phyloP scores from a whole-genome alignment of 2,329 filamentous ascomycete species.

The Aspergillus viridinutans region DNA sequence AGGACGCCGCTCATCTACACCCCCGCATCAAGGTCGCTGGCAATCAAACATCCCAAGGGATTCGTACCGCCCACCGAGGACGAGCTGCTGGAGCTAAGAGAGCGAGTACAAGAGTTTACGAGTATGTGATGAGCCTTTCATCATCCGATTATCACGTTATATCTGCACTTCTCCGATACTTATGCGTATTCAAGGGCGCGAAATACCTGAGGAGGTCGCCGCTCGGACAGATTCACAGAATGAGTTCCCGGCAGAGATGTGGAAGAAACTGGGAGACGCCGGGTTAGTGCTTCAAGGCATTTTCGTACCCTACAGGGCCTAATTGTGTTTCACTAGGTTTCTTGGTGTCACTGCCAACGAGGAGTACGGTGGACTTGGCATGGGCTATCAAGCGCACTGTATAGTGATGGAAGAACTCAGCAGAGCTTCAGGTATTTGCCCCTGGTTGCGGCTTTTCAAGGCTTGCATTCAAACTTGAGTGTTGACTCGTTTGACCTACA shows the following conservation, averaged over 20 bases:
- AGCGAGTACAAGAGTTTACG: conserved; percentile 83
- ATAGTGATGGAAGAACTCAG: conserved; percentile 94
- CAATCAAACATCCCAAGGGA: conserved; percentile 64
- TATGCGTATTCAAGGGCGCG: conserved; percentile 53
- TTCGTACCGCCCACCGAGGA: conserved; percentile 64
- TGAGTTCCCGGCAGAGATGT: conserved; percentile 86
- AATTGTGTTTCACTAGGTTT: conserved; percentile 49
- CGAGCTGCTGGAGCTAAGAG: conserved; percentile 75
- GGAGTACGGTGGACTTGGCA: conserved; percentile 78
- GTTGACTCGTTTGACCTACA: conserved; percentile 9
- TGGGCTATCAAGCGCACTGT: conserved; percentile 97
- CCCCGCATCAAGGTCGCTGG: conserved; percentile 45
- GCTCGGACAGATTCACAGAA: conserved; percentile 79
- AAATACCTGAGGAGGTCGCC: conserved; percentile 80
- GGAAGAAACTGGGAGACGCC: conserved; percentile 87
- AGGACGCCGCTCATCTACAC: conserved; percentile 27
- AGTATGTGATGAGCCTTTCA: conserved; percentile 31
- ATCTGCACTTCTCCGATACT: neutral
- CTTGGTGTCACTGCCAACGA: conserved; percentile 92
- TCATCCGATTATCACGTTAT: neutral
- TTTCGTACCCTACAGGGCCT: neutral
- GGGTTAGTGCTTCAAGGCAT: conserved; percentile 43
- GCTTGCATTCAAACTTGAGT: neutral
- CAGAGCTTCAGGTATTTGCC: conserved; percentile 63
- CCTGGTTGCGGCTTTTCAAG: conserved; percentile 8